phyloP scores from a whole-genome alignment of 148 eudicot genomes.

The Silene uniflora region DNA sequence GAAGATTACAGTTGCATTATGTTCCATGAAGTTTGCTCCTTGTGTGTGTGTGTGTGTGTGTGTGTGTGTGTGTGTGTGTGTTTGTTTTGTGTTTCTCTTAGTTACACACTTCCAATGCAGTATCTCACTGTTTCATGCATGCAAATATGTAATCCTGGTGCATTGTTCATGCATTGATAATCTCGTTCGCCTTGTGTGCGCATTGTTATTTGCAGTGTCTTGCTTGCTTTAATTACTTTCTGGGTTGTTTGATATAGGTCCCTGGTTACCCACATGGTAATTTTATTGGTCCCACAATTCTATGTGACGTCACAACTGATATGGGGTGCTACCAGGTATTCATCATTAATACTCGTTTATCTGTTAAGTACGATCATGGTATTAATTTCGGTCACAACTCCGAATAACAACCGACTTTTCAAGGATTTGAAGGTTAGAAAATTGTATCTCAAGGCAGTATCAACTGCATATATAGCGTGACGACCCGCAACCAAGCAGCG shows the following conservation, averaged over 20 bases:
- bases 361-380: neutral
- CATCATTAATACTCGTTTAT: neutral
- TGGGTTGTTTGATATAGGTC: slow-evolving; percentile 40
- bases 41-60: too few relatives aligned
- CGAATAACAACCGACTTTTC: neutral
- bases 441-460: neutral
- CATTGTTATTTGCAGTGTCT: neutral
- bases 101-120: neutral
- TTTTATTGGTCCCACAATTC: slow-evolving; percentile 72
- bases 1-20: neutral
- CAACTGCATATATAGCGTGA: neutral
- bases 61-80: too few relatives aligned
- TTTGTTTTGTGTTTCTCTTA: neutral
- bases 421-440: neutral
- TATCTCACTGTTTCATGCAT: neutral
- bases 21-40: neutral
- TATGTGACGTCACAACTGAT: slow-evolving; percentile 48
- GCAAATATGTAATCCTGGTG: neutral
- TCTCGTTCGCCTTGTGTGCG: neutral
- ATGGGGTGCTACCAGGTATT: slow-evolving; percentile 46
- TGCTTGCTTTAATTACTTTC: neutral
- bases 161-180: slow-evolving; percentile 1
- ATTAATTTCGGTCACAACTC: neutral
- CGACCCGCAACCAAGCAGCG: neutral
- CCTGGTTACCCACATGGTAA: slow-evolving; percentile 56